phyloP scores from a whole-genome alignment of 495 filamentous ascomycete species.

The Lophium mytilinum region DNA sequence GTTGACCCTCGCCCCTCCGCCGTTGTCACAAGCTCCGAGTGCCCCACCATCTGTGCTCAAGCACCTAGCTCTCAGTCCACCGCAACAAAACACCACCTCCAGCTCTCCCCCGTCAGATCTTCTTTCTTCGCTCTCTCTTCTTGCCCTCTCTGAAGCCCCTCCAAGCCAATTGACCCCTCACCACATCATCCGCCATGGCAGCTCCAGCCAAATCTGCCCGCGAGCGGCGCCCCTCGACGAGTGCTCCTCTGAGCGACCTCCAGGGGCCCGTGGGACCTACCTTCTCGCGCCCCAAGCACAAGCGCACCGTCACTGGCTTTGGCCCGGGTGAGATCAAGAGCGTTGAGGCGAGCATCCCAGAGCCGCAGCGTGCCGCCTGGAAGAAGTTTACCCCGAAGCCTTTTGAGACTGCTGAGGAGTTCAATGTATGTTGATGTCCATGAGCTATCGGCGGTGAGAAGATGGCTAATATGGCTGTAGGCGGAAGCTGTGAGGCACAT shows the following conservation, averaged over 20 bases:
- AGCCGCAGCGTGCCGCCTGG: slow-evolving; percentile 84
- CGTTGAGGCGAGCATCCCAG: slow-evolving; percentile 84
- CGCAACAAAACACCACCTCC: neutral
- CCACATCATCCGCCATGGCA: neutral
- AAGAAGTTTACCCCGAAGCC: slow-evolving; percentile 61
- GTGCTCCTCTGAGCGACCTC: slow-evolving; percentile 74
- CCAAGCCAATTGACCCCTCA: neutral
- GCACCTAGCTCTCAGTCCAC: neutral
- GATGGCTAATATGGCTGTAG: slow-evolving; percentile 34
- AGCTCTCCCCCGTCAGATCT: neutral
- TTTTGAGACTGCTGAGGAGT: slow-evolving; percentile 69
- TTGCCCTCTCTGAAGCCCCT: neutral
- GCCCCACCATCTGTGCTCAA: neutral
- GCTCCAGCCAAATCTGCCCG: slow-evolving; percentile 26
- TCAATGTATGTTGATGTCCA: slow-evolving; percentile 43
- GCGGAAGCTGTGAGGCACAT: slow-evolving; percentile 84
- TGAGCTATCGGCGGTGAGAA: neutral
- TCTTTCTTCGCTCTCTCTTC: neutral
- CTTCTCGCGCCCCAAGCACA: slow-evolving; percentile 76
- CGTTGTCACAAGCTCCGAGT: too few relatives aligned
- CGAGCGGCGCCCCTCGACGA: slow-evolving; percentile 67
- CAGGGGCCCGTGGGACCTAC: slow-evolving; percentile 71
- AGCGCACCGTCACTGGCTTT: slow-evolving; percentile 86
- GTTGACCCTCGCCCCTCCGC: too few relatives aligned
- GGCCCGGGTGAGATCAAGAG: slow-evolving; percentile 83